Evolutionary conservation across 345 rosid species (phyloP), one percentile per base, ranked within the genome.

Genomic region (Citrus sp.): DNA sequence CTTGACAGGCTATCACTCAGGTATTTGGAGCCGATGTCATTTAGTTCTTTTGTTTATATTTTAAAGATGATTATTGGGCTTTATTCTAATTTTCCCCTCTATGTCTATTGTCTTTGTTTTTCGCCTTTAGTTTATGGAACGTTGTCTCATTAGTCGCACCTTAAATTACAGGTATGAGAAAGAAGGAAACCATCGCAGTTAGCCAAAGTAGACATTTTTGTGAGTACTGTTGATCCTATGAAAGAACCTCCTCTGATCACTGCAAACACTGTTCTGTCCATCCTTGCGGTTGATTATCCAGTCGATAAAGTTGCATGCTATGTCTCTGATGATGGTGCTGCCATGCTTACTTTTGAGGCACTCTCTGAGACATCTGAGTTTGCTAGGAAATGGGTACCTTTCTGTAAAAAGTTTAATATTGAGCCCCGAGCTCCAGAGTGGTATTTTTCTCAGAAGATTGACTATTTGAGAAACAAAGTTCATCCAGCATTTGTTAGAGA

Each of bases 381-480:
- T 78, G 97, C 99, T 21, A 90, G 94, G 83, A 92, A 91, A 80
- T 96, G 99, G 99, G 99, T 96, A 69, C 99, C 99, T 55, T 96
- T 96, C 89, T 94, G 99, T 82, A 96, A 96, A 85, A 96, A 92
- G 65, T 94, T 69, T 73, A 86, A 83, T 74, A 90, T 96, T 30
- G 99, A 96, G 86, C 99, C 99, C 30, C 95, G 99, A 35, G 99
- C 99, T 40, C 99, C 99, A 0, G 99, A 96, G 78, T 96, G 98
- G 98, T 96, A 96, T 78, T 96, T 96, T 82, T 87, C 88, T 73
- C 97, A 92, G 81, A 96, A 96, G 86, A 94, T 96, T 37, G 99
- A 96, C 83, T 96, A 96, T 84, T 84, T 96, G 79, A 92, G 90
- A 88, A 90, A 94, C 81, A 96, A 96, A 88, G 97, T 94, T 78